A percentile compares a stretch with the other conserved stretches of the same genome.
These are phyloP conservation scores for Vigna mungo DNA, from an alignment of 306 rosid genomes.

Conservation along the genomic window DNA sequence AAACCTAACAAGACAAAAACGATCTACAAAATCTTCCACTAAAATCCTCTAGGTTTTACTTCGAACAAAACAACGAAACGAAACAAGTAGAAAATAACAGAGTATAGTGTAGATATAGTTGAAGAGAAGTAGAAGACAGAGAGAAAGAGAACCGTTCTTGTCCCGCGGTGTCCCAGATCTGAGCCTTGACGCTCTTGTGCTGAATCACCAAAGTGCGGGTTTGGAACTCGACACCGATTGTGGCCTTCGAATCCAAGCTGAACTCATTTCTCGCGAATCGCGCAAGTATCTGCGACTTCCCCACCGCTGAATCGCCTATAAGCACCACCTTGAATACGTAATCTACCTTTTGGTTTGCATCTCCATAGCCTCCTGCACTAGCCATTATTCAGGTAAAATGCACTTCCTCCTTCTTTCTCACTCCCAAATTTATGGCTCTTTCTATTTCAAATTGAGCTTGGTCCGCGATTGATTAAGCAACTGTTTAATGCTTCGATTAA, in stretches of 20 bases:
- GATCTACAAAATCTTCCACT: constrained; percentile 4
- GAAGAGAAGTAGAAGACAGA: neutral
- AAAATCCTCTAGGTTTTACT: neutral
- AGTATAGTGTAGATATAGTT: neutral
- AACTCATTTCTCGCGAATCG: constrained; percentile 90
- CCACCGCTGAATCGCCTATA: constrained; percentile 95
- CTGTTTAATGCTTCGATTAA: neutral
- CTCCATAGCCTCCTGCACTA: constrained; percentile 71
- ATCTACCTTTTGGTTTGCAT: constrained; percentile 85
- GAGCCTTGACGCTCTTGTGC: constrained; percentile 95
- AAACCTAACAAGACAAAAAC: neutral
- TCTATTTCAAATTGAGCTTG: neutral
- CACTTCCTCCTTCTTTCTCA: neutral
- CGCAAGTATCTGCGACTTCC: constrained; percentile 91
- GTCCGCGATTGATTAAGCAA: neutral
- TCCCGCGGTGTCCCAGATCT: constrained; percentile 99
- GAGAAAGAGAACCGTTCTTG: constrained; percentile 76
- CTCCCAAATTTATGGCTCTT: neutral
- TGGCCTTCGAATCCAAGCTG: constrained; percentile 89
- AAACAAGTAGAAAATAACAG: neutral
- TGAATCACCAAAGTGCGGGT: constrained; percentile 83
- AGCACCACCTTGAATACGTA: constrained; percentile 92
- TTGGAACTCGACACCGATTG: constrained; percentile 95
- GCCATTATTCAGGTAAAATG: constrained; percentile 49
- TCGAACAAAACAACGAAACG: neutral